Evolutionary conservation across 495 filamentous ascomycete genomes (phyloP), one percentile per base, ranked within the genome.

Genomic region (Wilcoxina mikolae): DNA sequence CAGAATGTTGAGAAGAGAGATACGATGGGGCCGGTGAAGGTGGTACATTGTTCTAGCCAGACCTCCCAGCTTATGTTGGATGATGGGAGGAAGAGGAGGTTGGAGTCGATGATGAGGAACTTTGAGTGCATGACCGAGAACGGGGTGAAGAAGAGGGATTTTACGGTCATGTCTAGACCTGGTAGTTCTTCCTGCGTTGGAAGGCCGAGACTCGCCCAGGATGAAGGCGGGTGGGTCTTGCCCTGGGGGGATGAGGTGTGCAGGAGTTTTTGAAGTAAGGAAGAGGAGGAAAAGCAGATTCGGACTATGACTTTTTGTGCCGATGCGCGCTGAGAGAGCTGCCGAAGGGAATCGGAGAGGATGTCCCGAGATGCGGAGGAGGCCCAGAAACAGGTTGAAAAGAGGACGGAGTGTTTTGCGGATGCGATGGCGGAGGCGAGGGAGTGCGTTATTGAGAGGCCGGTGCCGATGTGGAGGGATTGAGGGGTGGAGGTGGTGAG

Each of bases 331-430:
- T 23, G 54, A 57, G 81, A 82, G 10, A 84, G 72, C 23, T 64
- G 66, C 26, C 67, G 60, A 0, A 84, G 72, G 12, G 74, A 66
- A 29, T 71, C 63, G 47, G 59, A 62, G 22, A 87, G 62, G 0
- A 69, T 68, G 2, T 66, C 62, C 48, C 79, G 69, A 0, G 76
- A 77, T 3, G 68, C 58, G 0, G 81, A 84, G 1, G 68, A 62
- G 0, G 80, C 78, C 84, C 83, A 88, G 67, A 85, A 88, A 63
- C 84, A 87, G 12, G 84, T 87, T 2, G 84, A 80, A 42, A 88
- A 70, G 43, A 86, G 73, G 26, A 88, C 66, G 58, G 87, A 84
- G 39, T 69, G 64, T 12, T 73, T 60, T 1, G 83, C 80, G 4
- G 67, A 58, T 0, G 69, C 59, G 26, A 85, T 75, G 31, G 75